Base-by-base conservation (phyloP, 371 early-diverging fungal genomes). In the Phascolomyces articulosus region DNA sequence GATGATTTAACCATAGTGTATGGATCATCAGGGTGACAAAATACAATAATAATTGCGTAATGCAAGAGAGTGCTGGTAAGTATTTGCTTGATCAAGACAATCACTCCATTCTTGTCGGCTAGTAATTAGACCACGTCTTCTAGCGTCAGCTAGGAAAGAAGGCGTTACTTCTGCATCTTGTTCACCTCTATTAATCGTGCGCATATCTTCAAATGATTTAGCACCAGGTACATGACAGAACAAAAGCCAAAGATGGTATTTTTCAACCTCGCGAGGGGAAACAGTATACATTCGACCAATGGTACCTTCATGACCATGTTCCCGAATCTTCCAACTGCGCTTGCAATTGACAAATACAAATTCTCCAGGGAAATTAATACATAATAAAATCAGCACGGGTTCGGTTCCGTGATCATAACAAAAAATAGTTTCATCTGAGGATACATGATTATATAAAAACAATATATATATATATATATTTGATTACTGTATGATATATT, bases 201-300 rank as follows among this genome's bases (percentile, higher is more conserved):
- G 23, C 20, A 68, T 13, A 31, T 59, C 54, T 18, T 51, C 31
- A 34, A 55, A 68, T 23, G 4, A 28, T 18, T 23, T 31, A 26
- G 63, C n/a, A 9, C 68, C 68, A 2, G 48, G 59, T 3, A 63
- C 48, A 47, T 68, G 59, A 23, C 54, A 26, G 8, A 68, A 29
- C 4, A 63, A 54, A 23, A 54, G 44, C 3, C 40, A 34, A 8
- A 54, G 40, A 27, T 7, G 29, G 44, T 21, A 63, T 26, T 26
- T 18, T 26, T 56, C 60, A 16, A 48, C 48, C 27, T 48, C 28
- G 15, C 31, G 16, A 1, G 27, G 60, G 10, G 44, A 4, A 15
- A 60, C 49, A 47, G 7, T 7, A n/a, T n/a, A n/a, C n/a, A n/a
- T n/a, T n/a, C n/a, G n/a, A n/a, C n/a, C n/a, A n/a, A n/a, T n/a